Evolutionary conservation across 2,329 filamentous ascomycete species (phyloP), one percentile per base, ranked within the genome.

Genomic region (Davidsoniella neocaledoniae): DNA sequence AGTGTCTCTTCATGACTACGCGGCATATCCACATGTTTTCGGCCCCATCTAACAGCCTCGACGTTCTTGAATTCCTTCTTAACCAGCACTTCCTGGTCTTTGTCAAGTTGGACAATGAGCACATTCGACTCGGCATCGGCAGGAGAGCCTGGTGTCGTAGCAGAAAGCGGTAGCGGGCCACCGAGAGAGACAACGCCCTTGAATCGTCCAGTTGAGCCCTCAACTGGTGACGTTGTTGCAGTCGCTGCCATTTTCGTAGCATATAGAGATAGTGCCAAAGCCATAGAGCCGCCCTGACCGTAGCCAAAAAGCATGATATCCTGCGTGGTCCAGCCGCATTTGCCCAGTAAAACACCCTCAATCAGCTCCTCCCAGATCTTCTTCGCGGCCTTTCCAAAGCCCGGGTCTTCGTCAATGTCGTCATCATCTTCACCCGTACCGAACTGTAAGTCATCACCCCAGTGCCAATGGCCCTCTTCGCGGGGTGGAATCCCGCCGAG

Each of bases 1-100:
- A 88, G 60, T 73, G 93, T 88, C 70, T 96, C 88, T 9, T 93
- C 86, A 48, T 82, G 72, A 60, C 73, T 81, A 43, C 71, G 68
- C n/a, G 87, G 86, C 88, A 95, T 94, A 1, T 73, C 74, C 62
- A 94, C 86, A 5, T 81, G 83, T 2, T 62, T 64, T 59, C 80
- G 77, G 58, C 72, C 74, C 77, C 84, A 91, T 58, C 75, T 75
- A 50, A 78, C 78, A 55, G 80, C 70, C 61, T 77, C 72, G 19
- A 86, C 77, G 58, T 78, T 71, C 55, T 71, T 66, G 63, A 90
- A 91, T 49, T 76, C 72, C 40, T 68, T 67, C 61, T 77, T 81
- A 36, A 87, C 65, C 51, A 72, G 67, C n/a, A 77, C 72, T 14
- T 81, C 68, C 0, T 77, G 76, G 8, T 77, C 74, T 4, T 76